Evolutionary conservation across 2,329 filamentous ascomycete genomes (phyloP).

Genomic region (Chaetothyriales sp.): DNA sequence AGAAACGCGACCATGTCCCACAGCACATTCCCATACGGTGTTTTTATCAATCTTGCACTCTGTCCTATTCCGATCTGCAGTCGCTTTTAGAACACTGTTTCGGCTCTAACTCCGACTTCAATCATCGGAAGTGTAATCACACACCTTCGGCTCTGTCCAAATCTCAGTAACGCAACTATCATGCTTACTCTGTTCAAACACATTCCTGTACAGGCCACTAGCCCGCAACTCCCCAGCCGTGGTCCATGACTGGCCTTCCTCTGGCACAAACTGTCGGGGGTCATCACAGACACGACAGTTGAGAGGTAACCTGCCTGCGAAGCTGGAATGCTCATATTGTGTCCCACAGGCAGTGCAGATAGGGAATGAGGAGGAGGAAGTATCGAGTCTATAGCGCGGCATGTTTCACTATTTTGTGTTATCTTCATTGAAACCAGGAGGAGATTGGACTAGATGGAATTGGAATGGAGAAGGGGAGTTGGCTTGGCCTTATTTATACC

Average conservation of each 20-base stretch:
- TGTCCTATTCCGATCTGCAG: conserved; percentile 59
- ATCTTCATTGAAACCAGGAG: too few species aligned
- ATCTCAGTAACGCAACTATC: conserved; percentile 13
- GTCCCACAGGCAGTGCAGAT: conserved; percentile 18
- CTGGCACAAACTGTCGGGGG: conserved; percentile 16
- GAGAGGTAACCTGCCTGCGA: not conserved
- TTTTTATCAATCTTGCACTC: conserved; percentile 55
- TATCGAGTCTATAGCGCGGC: not conserved
- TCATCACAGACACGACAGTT: conserved; percentile 7
- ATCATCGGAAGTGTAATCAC: not conserved
- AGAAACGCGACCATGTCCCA: conserved; percentile 68
- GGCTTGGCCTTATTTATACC: too few species aligned
- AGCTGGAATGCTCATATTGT: conserved; percentile 12
- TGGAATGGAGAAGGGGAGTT: too few species aligned
- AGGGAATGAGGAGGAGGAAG: not conserved
- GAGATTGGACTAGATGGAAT: too few species aligned
- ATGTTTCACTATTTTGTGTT: not conserved
- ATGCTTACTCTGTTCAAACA: conserved; percentile 9
- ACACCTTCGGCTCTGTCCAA: conserved; percentile 17
- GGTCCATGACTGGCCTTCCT: conserved; percentile 14
- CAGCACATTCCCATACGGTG: conserved; percentile 54
- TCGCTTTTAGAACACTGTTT: not conserved
- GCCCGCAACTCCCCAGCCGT: conserved; percentile 44
- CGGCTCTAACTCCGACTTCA: not conserved
- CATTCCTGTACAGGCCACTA: conserved; percentile 7